phyloP scores from a whole-genome alignment of 202 grass and related monocot species.

The Musa balbisiana region DNA sequence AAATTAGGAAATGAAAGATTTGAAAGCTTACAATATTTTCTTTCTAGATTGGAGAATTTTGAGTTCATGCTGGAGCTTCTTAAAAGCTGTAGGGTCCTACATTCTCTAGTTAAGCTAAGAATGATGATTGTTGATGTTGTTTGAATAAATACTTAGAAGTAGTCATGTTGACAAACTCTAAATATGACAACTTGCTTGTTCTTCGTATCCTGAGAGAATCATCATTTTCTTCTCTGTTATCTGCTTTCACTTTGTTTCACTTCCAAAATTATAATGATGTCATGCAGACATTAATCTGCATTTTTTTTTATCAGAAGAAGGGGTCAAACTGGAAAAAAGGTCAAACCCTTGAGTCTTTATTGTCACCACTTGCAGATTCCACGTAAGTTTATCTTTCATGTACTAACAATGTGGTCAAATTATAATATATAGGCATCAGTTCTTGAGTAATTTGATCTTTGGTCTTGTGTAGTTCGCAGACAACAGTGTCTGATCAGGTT shows the following conservation, averaged over 20 bases:
- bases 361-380: slow-evolving; percentile 45
- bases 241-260: too few relatives aligned
- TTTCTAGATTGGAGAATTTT: too few relatives aligned
- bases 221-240: too few relatives aligned
- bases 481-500: slow-evolving; percentile 42
- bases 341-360: slow-evolving; percentile 79
- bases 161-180: too few relatives aligned
- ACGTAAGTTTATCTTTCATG: slow-evolving; percentile 33
- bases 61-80: too few relatives aligned
- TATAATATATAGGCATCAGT: neutral
- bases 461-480: slow-evolving; percentile 32
- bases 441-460: neutral
- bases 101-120: too few relatives aligned
- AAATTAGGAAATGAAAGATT: too few relatives aligned
- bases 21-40: too few relatives aligned
- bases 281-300: neutral
- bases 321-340: slow-evolving; percentile 67
- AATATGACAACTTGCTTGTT: neutral
- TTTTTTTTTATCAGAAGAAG: slow-evolving; percentile 63
- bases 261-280: neutral
- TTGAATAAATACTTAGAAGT: too few relatives aligned
- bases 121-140: too few relatives aligned
- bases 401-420: slow-evolving; percentile 1
- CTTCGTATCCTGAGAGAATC: too few relatives aligned
- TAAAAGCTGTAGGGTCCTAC: too few relatives aligned